phyloP scores from a whole-genome alignment of 2,329 filamentous ascomycete genomes.

The Pseudomassariella vexata region DNA sequence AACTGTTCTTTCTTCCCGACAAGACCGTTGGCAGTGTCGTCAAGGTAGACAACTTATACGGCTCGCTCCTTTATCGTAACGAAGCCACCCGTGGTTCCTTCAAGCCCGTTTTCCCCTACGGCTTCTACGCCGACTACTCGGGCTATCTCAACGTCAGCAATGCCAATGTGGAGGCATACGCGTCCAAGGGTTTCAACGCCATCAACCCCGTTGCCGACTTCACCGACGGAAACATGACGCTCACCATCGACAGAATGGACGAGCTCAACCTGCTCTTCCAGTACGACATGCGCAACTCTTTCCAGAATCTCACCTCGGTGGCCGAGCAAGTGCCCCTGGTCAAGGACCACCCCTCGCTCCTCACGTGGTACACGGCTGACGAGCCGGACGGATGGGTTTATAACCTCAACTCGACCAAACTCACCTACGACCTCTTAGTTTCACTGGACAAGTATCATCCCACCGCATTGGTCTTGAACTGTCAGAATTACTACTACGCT shows the following conservation, averaged over 20 bases:
- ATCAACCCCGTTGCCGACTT: conserved; percentile 37
- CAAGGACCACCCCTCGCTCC: conserved; percentile 32
- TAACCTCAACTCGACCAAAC: conserved; percentile 16
- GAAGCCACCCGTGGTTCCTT: conserved; percentile 27
- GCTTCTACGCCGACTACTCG: conserved; percentile 34
- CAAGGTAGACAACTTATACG: conserved; percentile 38
- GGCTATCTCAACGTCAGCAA: conserved; percentile 31
- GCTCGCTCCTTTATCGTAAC: conserved; percentile 34
- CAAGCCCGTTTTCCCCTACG: conserved; percentile 36
- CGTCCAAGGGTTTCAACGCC: conserved; percentile 33
- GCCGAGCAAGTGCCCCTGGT: conserved; percentile 31
- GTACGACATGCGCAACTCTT: conserved; percentile 39
- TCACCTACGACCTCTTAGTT: conserved; percentile 39
- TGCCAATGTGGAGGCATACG: conserved; percentile 26
- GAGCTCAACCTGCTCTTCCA: conserved; percentile 32
- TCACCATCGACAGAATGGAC: conserved; percentile 31
- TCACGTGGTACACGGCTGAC: conserved; percentile 40
- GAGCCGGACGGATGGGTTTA: conserved; percentile 36
- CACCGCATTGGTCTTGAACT: conserved; percentile 53
- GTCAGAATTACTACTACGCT: conserved; percentile 54
- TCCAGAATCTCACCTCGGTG: conserved; percentile 36
- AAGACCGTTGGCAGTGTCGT: conserved; percentile 36
- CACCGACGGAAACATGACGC: conserved; percentile 21
- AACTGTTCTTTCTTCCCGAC: conserved; percentile 36
- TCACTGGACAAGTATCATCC: conserved; percentile 56